Evolutionary conservation across 306 rosid species (phyloP).

Genomic region (Dalbergia cultrata): DNA sequence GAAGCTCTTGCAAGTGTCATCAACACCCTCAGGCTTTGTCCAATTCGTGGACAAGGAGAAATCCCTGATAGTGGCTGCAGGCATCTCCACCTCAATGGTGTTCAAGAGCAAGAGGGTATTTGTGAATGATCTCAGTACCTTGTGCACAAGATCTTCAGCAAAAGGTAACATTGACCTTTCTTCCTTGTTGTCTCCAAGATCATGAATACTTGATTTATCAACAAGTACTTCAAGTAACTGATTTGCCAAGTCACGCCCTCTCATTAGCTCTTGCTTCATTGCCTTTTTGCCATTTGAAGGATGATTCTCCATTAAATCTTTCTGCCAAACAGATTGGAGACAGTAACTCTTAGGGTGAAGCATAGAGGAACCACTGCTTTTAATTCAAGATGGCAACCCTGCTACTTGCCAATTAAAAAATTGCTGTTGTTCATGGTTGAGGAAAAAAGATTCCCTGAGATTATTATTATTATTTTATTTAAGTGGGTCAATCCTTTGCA

Average conservation of each 20-base stretch:
- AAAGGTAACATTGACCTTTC: neutral
- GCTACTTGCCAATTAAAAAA: neutral
- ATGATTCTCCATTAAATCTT: neutral
- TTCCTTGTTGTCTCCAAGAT: too few species aligned
- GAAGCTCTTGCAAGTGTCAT: constrained; percentile 17
- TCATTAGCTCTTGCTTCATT: neutral
- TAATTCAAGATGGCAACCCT: neutral
- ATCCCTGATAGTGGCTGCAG: too few species aligned
- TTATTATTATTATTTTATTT: too few species aligned
- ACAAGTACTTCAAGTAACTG: constrained; percentile 17
- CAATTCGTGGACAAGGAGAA: neutral
- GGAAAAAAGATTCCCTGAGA: neutral
- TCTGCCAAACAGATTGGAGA: neutral
- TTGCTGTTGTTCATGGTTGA: neutral
- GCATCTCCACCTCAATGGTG: too few species aligned
- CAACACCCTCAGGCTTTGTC: neutral
- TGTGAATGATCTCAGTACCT: neutral
- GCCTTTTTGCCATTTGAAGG: neutral
- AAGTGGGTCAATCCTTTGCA: too few species aligned
- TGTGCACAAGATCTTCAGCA: constrained; percentile 11
- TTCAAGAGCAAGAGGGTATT: constrained; percentile 2
- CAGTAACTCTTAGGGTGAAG: too few species aligned
- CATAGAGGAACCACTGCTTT: neutral
- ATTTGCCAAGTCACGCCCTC: constrained; percentile 12
- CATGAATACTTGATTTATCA: neutral